Percentiles rank a stretch among this genome's conserved stretches.
These are phyloP conservation scores for Plasmopara muralis DNA, from an alignment of 352 stramenopile genomes.

Conservation along the genomic window DNA sequence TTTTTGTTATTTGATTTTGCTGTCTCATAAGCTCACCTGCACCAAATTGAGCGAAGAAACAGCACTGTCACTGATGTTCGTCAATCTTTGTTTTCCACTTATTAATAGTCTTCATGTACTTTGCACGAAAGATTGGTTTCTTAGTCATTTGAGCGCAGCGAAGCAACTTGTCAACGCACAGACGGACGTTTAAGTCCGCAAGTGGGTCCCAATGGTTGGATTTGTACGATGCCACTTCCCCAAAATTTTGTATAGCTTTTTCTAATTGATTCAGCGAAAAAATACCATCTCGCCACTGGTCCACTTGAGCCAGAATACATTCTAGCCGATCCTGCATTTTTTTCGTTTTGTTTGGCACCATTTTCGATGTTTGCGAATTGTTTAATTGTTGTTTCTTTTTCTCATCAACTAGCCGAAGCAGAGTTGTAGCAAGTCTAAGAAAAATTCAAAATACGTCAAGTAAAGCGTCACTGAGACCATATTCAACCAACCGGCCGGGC, in stretches of 20 bases:
- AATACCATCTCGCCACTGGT: constrained; percentile 23
- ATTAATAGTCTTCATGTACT: background rate
- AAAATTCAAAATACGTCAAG: too few species aligned
- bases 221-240: constrained; percentile 8
- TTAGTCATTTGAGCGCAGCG: constrained; percentile 18
- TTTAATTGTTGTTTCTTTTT: constrained; percentile 2
- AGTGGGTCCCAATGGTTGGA: constrained; percentile 14
- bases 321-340: constrained; percentile 1
- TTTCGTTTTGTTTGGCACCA: background rate
- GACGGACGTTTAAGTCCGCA: constrained; percentile 2
- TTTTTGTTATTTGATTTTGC: too few species aligned
- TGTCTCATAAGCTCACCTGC: background rate
- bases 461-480: background rate
- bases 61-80: background rate
- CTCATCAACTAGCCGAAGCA: background rate
- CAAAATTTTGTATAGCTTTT: constrained; percentile 13
- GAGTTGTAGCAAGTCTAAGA: background rate
- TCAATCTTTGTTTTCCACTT: constrained; percentile 1
- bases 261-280: constrained; percentile 29
- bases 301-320: constrained; percentile 7
- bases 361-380: background rate
- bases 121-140: constrained; percentile 7
- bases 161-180: constrained; percentile 17
- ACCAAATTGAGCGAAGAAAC: background rate
- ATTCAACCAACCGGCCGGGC: background rate